Base-by-base conservation (phyloP, 768 basidiomycete genomes). In the Obba rivulosa region DNA sequence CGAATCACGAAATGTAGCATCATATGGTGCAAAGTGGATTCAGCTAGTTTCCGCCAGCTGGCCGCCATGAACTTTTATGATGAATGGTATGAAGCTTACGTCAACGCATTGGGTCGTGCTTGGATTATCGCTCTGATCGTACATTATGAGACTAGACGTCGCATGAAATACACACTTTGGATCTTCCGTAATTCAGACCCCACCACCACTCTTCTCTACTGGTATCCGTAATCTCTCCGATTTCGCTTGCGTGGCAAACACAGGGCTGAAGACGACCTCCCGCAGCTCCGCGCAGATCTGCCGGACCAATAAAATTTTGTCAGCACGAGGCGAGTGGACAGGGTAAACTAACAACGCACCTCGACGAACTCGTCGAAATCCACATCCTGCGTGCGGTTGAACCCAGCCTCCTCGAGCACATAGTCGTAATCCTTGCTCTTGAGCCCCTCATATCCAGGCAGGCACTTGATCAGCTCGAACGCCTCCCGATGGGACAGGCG, bases 321-420 rank as follows among this genome's bases (percentile, higher is more conserved):
- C n/a, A n/a, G n/a, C n/a, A n/a, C n/a, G 8, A 40, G 28, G 28
- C 8, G 14, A 37, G 34, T 43, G 21, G 48, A 45, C 25, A 49
- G 45, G 36, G 40, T 48, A 43, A 45, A 20, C 16, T 14, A n/a
- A 13, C 31, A 21, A 68, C 81, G 13, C 54, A 89, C 89, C 79
- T 94, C 91, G 42, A 93, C 72, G 64, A 94, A 94, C 61, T 90
- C 88, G 54, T 94, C 87, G 58, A 91, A 81, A 52, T 83, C 80
- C 41, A 96, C 67, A 22, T 76, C 75, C 23, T 66, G 65, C 57
- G 74, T 71, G 18, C 66, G 65, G 42, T 70, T 67, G 63, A 88
- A 80, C 3, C 88, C 92, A 51, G 86, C 83, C 62, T 87, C 83
- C 47, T 76, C 75, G 44, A 94, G 73, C 1, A 91, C 88, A 61